These are phyloP conservation scores for Porphyrellus cyaneotinctus DNA, from an alignment of 768 basidiomycete genomes.

Conservation along the genomic window DNA sequence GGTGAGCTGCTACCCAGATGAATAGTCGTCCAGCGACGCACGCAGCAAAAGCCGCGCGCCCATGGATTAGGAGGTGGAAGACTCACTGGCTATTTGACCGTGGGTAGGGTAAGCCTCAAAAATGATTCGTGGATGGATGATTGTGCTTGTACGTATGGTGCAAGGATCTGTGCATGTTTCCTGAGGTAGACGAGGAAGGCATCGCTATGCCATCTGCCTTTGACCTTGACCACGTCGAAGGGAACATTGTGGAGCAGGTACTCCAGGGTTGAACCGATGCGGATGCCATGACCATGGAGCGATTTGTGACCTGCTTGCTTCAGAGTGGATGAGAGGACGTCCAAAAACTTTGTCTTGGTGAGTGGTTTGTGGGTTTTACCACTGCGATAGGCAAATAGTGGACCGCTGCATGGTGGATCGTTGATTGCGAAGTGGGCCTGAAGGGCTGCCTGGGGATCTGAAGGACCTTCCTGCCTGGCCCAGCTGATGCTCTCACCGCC, in stretches of 20 bases:
- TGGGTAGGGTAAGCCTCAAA: too few species aligned
- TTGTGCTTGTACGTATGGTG: slow-evolving; percentile 27
- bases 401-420: not conserved
- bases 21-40: not conserved
- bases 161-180: slow-evolving; percentile 28
- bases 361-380: not conserved
- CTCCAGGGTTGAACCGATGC: not conserved
- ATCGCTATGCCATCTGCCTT: slow-evolving; percentile 32
- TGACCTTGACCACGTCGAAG: not conserved
- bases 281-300: not conserved
- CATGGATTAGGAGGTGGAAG: too few species aligned
- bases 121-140: too few species aligned
- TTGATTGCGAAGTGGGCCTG: not conserved
- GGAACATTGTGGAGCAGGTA: not conserved
- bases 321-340: not conserved
- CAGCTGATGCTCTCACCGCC: not conserved
- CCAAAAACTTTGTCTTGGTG: not conserved
- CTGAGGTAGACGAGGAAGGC: slow-evolving; percentile 30
- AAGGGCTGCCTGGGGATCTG: not conserved
- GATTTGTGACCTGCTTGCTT: not conserved
- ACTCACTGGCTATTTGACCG: too few species aligned
- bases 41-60: not conserved
- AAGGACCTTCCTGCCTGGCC: not conserved
- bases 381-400: not conserved
- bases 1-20: not conserved